phyloP scores from a whole-genome alignment of 345 rosid genomes.

The Microcos paniculata region DNA sequence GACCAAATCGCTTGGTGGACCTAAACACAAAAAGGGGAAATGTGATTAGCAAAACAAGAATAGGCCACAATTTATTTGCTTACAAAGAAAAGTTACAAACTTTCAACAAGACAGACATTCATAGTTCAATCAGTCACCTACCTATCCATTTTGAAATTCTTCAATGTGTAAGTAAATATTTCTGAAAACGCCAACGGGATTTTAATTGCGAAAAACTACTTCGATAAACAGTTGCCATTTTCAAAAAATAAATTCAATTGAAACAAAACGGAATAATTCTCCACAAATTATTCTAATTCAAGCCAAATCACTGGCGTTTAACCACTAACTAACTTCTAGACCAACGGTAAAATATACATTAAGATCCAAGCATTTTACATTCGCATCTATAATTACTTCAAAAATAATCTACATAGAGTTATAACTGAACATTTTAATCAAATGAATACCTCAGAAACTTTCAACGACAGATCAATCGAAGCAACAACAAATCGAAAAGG shows the following conservation, averaged over 20 bases:
- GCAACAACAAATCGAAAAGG: neutral
- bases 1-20: conserved; percentile 88
- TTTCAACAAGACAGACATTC: neutral
- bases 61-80: too few relatives aligned
- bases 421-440: neutral
- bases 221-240: neutral
- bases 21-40: conserved; percentile 24
- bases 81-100: too few relatives aligned
- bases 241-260: neutral
- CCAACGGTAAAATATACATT: neutral
- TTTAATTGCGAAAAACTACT: neutral
- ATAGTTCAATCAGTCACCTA: neutral
- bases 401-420: too few relatives aligned
- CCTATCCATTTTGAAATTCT: neutral
- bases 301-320: neutral
- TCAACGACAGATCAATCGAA: conserved; percentile 4
- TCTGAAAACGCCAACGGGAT: neutral
- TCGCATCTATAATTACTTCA: neutral
- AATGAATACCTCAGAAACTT: neutral
- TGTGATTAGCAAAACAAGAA: too few relatives aligned
- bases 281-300: neutral
- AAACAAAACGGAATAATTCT: neutral
- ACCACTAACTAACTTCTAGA: neutral
- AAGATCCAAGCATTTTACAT: neutral
- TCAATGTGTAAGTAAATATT: neutral